Evolutionary conservation across 257 asterid genomes (phyloP).

Genomic region (Ballota nigra): DNA sequence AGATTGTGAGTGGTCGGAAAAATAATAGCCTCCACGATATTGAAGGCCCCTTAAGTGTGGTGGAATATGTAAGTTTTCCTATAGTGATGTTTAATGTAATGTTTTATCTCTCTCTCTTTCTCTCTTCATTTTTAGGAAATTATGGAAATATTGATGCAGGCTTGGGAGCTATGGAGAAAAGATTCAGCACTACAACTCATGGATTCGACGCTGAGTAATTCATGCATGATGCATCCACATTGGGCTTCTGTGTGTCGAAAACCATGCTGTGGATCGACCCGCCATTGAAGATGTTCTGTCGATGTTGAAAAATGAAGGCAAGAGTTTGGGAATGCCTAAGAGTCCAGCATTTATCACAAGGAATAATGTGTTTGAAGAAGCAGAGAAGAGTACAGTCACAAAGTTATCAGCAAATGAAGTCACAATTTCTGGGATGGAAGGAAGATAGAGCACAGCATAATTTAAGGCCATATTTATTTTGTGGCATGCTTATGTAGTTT

Average conservation of each 20-base stretch:
- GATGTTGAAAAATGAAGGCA: conserved; percentile 39
- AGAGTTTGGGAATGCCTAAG: conserved; percentile 15
- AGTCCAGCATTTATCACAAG: conserved; percentile 45
- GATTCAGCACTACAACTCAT: conserved; percentile 34
- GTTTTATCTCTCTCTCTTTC: not conserved
- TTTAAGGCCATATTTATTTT: not conserved
- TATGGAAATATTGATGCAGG: conserved; percentile 30
- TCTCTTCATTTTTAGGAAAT: too few species aligned
- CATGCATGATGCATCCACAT: conserved; percentile 42
- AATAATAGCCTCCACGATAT: conserved; percentile 38
- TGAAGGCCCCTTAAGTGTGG: conserved; percentile 50
- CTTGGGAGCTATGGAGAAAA: conserved; percentile 56
- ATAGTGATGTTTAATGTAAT: not conserved
- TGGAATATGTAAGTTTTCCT: conserved; percentile 52
- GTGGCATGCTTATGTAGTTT: too few species aligned
- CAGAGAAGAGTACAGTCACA: not conserved
- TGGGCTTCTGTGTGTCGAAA: conserved; percentile 57
- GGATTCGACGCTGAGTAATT: conserved; percentile 39
- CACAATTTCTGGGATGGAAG: conserved; percentile 32
- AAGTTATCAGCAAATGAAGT: conserved; percentile 22
- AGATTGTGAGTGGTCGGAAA: conserved; percentile 57
- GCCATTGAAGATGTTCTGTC: conserved; percentile 40
- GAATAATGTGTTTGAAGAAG: not conserved
- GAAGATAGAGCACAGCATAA: conserved; percentile 14
- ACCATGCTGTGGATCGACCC: conserved; percentile 48